These are phyloP conservation scores for Candida mesenterica DNA, from an alignment of 1,139 yeast genomes.

Conservation along the genomic window DNA sequence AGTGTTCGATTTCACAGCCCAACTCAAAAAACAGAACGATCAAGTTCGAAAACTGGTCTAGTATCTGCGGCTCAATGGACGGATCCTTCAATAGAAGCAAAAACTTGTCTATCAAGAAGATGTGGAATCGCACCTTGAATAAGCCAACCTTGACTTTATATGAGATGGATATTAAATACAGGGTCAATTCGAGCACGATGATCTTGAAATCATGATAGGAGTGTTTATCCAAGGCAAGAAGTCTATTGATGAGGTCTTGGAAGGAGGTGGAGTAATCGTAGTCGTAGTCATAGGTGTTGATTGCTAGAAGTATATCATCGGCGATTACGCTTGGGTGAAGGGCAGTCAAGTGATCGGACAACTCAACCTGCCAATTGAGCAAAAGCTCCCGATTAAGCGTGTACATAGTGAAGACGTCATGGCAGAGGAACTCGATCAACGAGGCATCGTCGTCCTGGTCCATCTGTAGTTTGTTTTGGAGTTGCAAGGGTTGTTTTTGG, in stretches of 20 bases:
- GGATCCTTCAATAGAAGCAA: conserved; percentile 1
- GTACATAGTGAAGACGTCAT: conserved; percentile 23
- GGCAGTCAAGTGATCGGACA: conserved; percentile 20
- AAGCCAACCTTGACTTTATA: conserved; percentile 28
- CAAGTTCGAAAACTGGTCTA: conserved; percentile 24
- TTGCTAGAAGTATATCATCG: conserved; percentile 21
- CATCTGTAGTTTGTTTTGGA: too few species aligned
- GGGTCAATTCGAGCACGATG: conserved; percentile 30
- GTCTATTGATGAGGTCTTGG: conserved; percentile 15
- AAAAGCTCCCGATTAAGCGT: conserved; percentile 30
- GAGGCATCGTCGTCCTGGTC: conserved; percentile 8
- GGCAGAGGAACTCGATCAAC: conserved; percentile 20
- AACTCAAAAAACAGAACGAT: conserved; percentile 31
- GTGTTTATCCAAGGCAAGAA: conserved; percentile 23
- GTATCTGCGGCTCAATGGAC: conserved; percentile 12
- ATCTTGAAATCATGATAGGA: conserved; percentile 31
- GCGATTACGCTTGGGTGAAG: conserved; percentile 18
- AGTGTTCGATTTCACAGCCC: conserved; percentile 30
- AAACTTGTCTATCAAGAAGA: conserved; percentile 18
- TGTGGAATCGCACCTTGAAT: conserved; percentile 19
- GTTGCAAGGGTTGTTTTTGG: too few species aligned
- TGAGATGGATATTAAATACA: conserved; percentile 22
- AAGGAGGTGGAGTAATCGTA: conserved; percentile 6
- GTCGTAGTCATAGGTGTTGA: conserved; percentile 4
- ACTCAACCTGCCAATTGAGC: conserved; percentile 39